Base-by-base conservation (phyloP, 257 asterid species). In the Misopates orontium region DNA sequence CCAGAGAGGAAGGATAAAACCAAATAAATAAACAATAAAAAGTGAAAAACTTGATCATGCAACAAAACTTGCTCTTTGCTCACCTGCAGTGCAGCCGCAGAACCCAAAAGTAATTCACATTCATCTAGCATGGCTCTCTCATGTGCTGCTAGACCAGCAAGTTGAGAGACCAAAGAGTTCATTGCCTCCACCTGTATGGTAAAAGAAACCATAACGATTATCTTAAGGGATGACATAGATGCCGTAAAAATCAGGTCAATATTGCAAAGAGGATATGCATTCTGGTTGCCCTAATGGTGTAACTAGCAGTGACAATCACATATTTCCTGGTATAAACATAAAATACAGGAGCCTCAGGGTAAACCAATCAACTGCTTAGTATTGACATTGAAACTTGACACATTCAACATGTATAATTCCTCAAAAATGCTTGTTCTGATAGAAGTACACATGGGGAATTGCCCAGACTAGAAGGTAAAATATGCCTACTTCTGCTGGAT, bases 61-160 rank as follows among this genome's bases (percentile, higher is more conserved):
- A 1, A 25, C 14, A 25, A 65, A 61, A 25, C 14, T 10, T 32
- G 12, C 12, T n/a, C 23, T 66, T 21, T 36, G 14, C 76, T 64
- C 69, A 87, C 99, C 99, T 90, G 92, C 78, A 87, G 68, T 58
- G 87, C 87, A 45, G 84, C 81, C 49, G 79, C 78, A n/a, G 88
- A 84, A 47, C 84, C 73, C 75, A 87, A 70, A 48, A 86, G 74
- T 22, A 87, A 71, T 69, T 85, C 90, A 60, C 86, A 87, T 74
- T 90, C 95, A 66, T 80, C 82, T 41, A 93, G 92, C 85, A 83
- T 72, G 49, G 90, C 95, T 77, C 95, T 83, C 73, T 90, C 95
- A 60, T 75, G 87, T 60, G 95, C 89, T 71, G 85, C 91, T 41
- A 90, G 77, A 39, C 80, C 88, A 72, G 96, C 96, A 77, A 93